A percentile compares a stretch with the other conserved stretches of the same genome.
Evolutionary conservation across 305 asterid genomes (phyloP).

Genomic region (Fraxinus dipetala): DNA sequence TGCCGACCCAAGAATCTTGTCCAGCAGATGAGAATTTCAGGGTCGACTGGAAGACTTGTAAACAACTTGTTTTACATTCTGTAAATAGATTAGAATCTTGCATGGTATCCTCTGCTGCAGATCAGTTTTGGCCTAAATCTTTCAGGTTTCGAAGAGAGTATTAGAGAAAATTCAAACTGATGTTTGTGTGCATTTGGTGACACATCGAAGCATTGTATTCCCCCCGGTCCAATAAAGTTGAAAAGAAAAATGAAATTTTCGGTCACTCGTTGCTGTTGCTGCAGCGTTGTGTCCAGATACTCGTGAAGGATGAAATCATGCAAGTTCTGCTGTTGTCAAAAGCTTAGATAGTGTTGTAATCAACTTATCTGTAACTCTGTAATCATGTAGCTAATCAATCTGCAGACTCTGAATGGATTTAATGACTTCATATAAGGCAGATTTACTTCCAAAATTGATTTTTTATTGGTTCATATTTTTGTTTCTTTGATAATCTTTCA

Average conservation of each 20-base stretch:
- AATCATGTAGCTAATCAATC: not conserved
- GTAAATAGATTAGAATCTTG: conserved; percentile 43
- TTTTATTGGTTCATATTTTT: not conserved
- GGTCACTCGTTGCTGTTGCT: not conserved
- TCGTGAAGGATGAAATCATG: not conserved
- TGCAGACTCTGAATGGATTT: not conserved
- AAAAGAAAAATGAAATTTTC: not conserved
- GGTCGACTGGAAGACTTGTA: conserved; percentile 23
- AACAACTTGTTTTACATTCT: conserved; percentile 39
- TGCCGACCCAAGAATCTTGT: not conserved
- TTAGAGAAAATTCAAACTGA: conserved; percentile 31
- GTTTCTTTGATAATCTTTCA: not conserved
- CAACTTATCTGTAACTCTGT: not conserved
- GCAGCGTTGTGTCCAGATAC: not conserved
- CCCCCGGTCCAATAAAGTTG: conserved; percentile 37
- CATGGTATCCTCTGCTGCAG: conserved; percentile 28
- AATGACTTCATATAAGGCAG: not conserved
- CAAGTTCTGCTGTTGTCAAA: not conserved
- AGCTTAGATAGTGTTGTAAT: not conserved
- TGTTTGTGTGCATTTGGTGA: conserved; percentile 42
- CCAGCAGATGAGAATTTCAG: conserved; percentile 19
- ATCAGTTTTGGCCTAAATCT: conserved; percentile 26
- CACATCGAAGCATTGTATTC: conserved; percentile 27
- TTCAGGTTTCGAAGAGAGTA: conserved; percentile 19
- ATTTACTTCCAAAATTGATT: not conserved